phyloP scores from a whole-genome alignment of 345 rosid genomes.

The Crucihimalaya himalaica region DNA sequence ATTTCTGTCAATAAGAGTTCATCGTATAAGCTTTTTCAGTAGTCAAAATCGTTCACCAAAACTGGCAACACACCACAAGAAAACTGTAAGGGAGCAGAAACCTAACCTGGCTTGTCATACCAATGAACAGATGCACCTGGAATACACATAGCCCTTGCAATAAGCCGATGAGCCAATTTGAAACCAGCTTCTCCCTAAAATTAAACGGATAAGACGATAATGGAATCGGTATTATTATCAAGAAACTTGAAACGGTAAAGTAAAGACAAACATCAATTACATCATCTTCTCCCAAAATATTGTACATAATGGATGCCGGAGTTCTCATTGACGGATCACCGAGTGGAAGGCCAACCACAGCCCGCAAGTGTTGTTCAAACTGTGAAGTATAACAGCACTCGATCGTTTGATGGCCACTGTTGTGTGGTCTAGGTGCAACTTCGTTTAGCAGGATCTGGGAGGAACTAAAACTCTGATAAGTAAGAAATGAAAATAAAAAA shows the following conservation, averaged over 20 bases:
- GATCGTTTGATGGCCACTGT: conserved; percentile 97
- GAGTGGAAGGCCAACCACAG: conserved; percentile 90
- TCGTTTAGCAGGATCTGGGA: conserved; percentile 82
- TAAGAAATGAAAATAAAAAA: background rate
- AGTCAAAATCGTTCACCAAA: background rate
- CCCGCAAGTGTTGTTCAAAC: conserved; percentile 89
- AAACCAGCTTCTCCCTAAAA: conserved; percentile 87
- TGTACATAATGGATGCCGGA: conserved; percentile 87
- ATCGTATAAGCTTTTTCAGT: conserved; percentile 2
- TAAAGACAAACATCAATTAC: conserved; percentile 36
- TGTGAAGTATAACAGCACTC: conserved; percentile 96
- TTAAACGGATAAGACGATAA: conserved; percentile 6
- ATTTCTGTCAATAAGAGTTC: conserved; percentile 51
- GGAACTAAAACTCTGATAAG: conserved; percentile 33
- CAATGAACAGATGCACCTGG: conserved; percentile 90
- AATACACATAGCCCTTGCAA: conserved; percentile 63
- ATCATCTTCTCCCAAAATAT: conserved; percentile 90
- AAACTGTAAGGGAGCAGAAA: background rate
- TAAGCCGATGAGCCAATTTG: conserved; percentile 58
- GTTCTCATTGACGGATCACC: conserved; percentile 98
- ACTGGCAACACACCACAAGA: conserved; percentile 6
- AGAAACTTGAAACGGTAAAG: conserved; percentile 5
- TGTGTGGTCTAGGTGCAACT: conserved; percentile 98
- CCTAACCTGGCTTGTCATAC: conserved; percentile 95
- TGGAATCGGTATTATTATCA: background rate